These are phyloP conservation scores for Solanum appendiculatum DNA, from an alignment of 257 asterid species.

Conservation along the genomic window DNA sequence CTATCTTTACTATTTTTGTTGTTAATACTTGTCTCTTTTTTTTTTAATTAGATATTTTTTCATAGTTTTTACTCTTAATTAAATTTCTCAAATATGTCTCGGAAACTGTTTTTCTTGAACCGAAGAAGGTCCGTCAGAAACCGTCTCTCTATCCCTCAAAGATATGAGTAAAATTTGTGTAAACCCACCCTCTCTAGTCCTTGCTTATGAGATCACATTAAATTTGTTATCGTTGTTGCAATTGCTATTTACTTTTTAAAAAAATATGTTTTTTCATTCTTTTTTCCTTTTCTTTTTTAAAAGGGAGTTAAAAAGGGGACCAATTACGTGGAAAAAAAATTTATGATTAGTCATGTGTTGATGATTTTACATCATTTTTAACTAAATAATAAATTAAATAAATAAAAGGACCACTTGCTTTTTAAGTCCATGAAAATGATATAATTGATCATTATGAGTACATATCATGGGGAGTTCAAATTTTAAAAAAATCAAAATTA, in stretches of 20 bases:
- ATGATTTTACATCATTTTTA: background rate
- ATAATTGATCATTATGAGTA: background rate
- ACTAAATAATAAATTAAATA: background rate
- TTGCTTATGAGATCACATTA: background rate
- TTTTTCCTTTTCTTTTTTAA: background rate
- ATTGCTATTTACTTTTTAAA: background rate
- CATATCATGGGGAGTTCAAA: background rate
- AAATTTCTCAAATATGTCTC: background rate
- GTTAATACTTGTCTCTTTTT: background rate
- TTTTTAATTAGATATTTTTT: background rate
- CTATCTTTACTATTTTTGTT: background rate
- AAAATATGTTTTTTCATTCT: background rate
- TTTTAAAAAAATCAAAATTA: background rate
- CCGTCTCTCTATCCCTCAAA: background rate
- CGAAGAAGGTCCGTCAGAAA: background rate
- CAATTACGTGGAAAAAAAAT: background rate
- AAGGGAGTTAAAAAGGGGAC: background rate
- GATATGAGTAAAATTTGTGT: background rate
- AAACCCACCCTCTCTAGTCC: fast-evolving
- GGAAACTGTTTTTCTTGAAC: too few relatives aligned
- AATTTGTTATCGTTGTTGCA: background rate
- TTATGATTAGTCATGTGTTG: background rate
- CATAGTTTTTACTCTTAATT: background rate
- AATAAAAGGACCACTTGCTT: background rate
- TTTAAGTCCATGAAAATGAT: background rate